Conservation (phyloP, 2,329 filamentous ascomycete species). For the Colletotrichum nymphaeae region DNA sequence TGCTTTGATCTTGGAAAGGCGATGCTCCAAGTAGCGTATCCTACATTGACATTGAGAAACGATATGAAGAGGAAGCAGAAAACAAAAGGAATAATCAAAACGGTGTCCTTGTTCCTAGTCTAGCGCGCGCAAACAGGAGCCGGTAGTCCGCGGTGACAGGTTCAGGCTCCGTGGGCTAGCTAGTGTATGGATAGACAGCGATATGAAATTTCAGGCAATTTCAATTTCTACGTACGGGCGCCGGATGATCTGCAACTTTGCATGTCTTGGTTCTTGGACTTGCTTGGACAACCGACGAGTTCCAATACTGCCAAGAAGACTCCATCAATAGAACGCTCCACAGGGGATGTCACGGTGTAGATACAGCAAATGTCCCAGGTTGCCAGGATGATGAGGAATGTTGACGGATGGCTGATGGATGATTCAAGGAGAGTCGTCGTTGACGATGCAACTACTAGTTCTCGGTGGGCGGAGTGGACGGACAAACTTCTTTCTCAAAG, state of each 20-base stretch:
- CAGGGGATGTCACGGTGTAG: constrained; percentile 14
- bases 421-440: not conserved
- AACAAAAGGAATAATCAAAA: not conserved
- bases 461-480: not conserved
- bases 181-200: not conserved
- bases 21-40: not conserved
- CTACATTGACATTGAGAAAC: not conserved
- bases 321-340: constrained; percentile 8
- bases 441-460: not conserved
- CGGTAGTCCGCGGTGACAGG: not conserved
- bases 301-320: not conserved
- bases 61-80: not conserved
- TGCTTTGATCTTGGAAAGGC: not conserved
- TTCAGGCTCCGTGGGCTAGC: not conserved
- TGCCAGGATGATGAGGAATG: not conserved
- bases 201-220: not conserved
- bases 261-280: constrained; percentile 4
- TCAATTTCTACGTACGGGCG: not conserved
- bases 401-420: not conserved
- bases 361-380: constrained; percentile 1
- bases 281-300: not conserved
- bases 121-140: not conserved
- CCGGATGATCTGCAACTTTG: constrained; percentile 23
- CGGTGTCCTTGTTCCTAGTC: not conserved
- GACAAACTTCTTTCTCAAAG: not conserved